phyloP scores from a whole-genome alignment of 2,329 filamentous ascomycete genomes.

The Pseudogymnoascus sp. region DNA sequence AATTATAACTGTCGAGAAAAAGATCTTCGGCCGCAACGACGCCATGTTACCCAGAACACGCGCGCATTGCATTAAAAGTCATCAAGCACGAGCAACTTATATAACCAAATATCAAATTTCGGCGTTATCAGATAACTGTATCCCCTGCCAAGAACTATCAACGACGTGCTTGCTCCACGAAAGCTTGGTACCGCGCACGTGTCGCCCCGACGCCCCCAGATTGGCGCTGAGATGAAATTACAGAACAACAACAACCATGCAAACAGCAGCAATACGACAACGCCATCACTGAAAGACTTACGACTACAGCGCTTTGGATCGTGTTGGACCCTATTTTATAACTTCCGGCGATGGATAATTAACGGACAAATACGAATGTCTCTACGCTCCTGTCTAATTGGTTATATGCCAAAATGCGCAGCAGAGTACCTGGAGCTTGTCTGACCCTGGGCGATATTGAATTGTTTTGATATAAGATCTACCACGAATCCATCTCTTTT shows the following conservation, averaged over 20 bases:
- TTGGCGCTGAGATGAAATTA: slow-evolving; percentile 3
- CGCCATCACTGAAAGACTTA: neutral
- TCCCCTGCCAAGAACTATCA: neutral
- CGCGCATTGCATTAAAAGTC: neutral
- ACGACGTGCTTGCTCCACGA: neutral
- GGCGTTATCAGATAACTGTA: neutral
- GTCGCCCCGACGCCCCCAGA: neutral
- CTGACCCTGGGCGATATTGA: neutral
- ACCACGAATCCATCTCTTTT: neutral
- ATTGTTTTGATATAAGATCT: slow-evolving; percentile 9
- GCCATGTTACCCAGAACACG: too few relatives aligned
- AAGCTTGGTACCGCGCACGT: neutral
- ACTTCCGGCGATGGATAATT: neutral
- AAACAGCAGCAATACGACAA: neutral
- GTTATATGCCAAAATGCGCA: neutral
- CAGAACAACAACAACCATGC: slow-evolving; percentile 1
- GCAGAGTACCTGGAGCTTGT: neutral
- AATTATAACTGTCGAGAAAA: too few relatives aligned
- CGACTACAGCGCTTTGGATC: neutral
- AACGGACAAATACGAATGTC: neutral
- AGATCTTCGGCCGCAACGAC: too few relatives aligned
- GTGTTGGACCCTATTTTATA: neutral
- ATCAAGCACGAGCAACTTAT: neutral
- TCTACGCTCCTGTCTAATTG: neutral
- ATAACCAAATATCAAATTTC: neutral